phyloP scores from a whole-genome alignment of 2,329 filamentous ascomycete species.

The Dactylonectria estremocensis region DNA sequence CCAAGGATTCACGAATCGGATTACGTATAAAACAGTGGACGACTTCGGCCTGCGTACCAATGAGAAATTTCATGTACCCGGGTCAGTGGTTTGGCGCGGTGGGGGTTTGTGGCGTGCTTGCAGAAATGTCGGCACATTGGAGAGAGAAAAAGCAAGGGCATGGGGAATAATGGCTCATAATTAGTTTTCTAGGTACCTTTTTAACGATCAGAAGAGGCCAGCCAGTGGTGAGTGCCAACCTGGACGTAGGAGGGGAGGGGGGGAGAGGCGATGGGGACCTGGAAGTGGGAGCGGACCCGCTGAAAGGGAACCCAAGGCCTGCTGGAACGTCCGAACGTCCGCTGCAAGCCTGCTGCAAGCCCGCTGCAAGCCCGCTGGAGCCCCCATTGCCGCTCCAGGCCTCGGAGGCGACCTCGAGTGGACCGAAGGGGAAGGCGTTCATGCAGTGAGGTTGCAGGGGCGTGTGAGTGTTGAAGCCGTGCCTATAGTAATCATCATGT shows the following conservation, averaged over 20 bases:
- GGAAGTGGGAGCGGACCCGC: too few relatives aligned
- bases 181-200: too few relatives aligned
- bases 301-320: too few relatives aligned
- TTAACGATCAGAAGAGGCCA: too few relatives aligned
- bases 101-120: conserved; percentile 19
- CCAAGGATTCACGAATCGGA: conserved; percentile 35
- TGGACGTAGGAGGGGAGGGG: too few relatives aligned
- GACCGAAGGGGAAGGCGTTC: conserved; percentile 7
- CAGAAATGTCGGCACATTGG: not conserved
- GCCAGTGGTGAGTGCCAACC: too few relatives aligned
- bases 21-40: conserved; percentile 42
- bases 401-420: not conserved
- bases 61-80: conserved; percentile 21
- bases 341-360: not conserved
- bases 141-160: not conserved
- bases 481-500: too few relatives aligned
- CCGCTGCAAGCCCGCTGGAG: too few relatives aligned
- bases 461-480: not conserved
- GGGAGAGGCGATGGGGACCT: too few relatives aligned
- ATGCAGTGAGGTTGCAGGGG: conserved; percentile 1
- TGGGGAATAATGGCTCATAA: not conserved
- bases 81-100: conserved; percentile 22
- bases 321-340: not conserved
- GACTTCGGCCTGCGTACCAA: not conserved
- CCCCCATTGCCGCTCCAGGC: not conserved